Base-by-base conservation (phyloP, 225 moss, liverwort and hornwort species). In the Bryoerythrophyllum caledonicum region DNA sequence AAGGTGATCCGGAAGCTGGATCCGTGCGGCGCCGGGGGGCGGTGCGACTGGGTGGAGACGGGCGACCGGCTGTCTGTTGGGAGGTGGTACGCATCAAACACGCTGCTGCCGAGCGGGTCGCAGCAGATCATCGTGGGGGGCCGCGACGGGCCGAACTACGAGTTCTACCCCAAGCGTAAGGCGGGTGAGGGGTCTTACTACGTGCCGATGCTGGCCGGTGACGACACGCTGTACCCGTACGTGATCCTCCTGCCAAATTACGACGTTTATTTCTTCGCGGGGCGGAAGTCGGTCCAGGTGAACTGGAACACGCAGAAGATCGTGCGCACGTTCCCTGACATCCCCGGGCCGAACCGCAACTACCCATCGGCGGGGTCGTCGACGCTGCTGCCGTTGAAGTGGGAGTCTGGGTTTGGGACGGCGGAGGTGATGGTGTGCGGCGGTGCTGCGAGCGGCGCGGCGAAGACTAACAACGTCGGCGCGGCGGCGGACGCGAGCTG, bases 401-500 rank as follows among this genome's bases (percentile, higher is more conserved):
- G 67, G 61, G 59, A 73, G 30, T 63, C 14, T 44, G 41, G 69
- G 11, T 82, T 70, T 63, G 11, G 3, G 8, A 14, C 5, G 23
- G 74, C 74, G 17, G 82, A 82, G 68, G 24, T 82, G 10, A 60
- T 82, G 53, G 52, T 78, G 11, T 83, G 78, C 56, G 79, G 92
- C 2, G 92, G 80, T 35, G 73, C 92, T 17, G 70, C 74, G 54
- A 51, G n/a, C 19, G 87, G 84, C 0, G 89, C 91, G 0, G 79
- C 73, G 9, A 3, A 0, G 52, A 46, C 58, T 0, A 61, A 72
- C 20, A 61, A 72, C 41, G 70, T 19, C 4, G 71, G 65, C 6
- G 74, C 72, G 19, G 14, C 60, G 25, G 35, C 52, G 19, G 44
- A 44, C 12, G 30, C 21, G 13, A 60, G 21, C 48, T 72, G 72